Conservation (phyloP, 2,329 filamentous ascomycete species). For the Alternaria arborescens region DNA sequence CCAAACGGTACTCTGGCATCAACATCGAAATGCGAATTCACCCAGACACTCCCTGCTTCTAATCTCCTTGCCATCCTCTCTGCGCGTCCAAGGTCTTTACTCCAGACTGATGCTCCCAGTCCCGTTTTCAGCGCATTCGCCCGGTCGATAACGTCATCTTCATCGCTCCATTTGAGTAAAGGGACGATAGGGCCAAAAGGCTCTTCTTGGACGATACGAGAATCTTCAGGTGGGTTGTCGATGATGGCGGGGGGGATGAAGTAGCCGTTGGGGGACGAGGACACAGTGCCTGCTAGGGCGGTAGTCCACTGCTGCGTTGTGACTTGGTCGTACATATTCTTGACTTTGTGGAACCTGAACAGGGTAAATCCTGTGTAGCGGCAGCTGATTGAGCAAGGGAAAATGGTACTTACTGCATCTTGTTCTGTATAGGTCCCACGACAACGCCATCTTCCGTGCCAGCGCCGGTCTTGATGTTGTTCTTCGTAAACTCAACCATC, state of each 20-base stretch:
- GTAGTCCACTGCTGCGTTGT: not conserved
- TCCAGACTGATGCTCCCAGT: not conserved
- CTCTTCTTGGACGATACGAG: not conserved
- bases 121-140: constrained; percentile 54
- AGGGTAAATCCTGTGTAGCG: not conserved
- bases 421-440: not conserved
- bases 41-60: constrained; percentile 59
- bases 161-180: constrained; percentile 58
- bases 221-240: constrained; percentile 57
- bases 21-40: constrained; percentile 56
- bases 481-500: constrained; percentile 57
- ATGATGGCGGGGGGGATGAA: constrained; percentile 67
- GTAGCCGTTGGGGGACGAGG: constrained; percentile 64
- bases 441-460: not conserved
- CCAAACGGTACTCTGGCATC: constrained; percentile 63
- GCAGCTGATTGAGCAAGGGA: not conserved
- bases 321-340: not conserved
- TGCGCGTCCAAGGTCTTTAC: constrained; percentile 34
- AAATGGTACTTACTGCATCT: not conserved
- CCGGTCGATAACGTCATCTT: constrained; percentile 56
- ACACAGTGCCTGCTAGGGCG: constrained; percentile 50
- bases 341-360: not conserved
- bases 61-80: constrained; percentile 57
- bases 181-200: not conserved
- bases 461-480: constrained; percentile 40